These are phyloP conservation scores for Colletotrichum scovillei DNA, from an alignment of 2,329 filamentous ascomycete species.

Conservation along the genomic window DNA sequence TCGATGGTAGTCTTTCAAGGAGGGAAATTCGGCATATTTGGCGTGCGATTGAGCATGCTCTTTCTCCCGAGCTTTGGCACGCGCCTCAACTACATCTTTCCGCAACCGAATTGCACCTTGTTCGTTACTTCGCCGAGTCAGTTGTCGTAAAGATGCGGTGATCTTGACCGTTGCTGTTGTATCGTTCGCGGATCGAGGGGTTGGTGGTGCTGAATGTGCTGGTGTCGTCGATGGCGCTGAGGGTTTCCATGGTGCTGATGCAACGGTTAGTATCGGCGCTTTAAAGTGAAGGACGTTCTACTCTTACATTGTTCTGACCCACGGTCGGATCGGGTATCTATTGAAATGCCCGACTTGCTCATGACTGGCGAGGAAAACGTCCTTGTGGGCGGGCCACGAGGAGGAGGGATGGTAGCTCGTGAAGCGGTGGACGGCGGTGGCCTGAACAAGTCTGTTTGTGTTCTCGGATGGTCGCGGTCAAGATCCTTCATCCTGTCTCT, in stretches of 20 bases:
- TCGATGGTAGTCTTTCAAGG: conserved; percentile 12
- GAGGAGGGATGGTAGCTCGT: conserved; percentile 3
- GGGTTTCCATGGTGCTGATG: neutral
- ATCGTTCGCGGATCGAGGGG: neutral
- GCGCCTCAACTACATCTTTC: conserved; percentile 11
- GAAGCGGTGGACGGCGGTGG: neutral
- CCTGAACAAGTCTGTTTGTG: neutral
- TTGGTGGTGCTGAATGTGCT: conserved; percentile 2
- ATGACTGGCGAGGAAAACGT: conserved; percentile 9
- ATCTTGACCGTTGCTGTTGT: conserved; percentile 1
- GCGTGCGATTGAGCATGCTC: neutral
- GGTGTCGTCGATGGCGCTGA: neutral
- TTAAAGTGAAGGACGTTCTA: neutral
- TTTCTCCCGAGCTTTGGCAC: conserved; percentile 11
- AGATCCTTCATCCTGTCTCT: conserved; percentile 28
- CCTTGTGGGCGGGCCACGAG: neutral
- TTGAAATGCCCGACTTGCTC: neutral
- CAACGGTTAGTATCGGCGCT: neutral
- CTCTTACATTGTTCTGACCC: neutral
- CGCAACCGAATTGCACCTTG: conserved; percentile 8
- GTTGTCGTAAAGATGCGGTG: neutral
- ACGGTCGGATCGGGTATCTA: neutral
- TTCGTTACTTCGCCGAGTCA: conserved; percentile 12
- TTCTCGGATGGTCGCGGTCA: neutral
- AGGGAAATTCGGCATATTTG: conserved; percentile 27